A percentile compares a stretch with the other conserved stretches of the same genome.
Evolutionary conservation across 208 protist species (phyloP).

Genomic region (Acanthamoeba castellanii): DNA sequence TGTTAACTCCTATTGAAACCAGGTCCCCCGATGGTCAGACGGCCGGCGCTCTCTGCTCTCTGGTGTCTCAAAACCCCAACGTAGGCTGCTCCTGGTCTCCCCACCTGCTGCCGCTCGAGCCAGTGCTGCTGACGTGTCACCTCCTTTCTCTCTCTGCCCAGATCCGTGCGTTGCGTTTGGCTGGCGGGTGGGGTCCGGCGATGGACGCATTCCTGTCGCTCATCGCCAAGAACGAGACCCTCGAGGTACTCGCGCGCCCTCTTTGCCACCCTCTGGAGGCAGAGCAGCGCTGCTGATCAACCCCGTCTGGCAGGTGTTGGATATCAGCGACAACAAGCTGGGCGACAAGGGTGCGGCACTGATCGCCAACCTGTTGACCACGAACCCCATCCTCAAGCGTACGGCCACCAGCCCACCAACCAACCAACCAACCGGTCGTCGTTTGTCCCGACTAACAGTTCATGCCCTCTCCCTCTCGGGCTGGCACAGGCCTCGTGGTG

Average conservation of each 20-base stretch:
- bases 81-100: not conserved
- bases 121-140: not conserved
- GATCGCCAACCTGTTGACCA: slow-evolving; percentile 12
- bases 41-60: not conserved
- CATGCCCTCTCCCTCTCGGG: too few species aligned
- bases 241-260: not conserved
- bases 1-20: not conserved
- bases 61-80: not conserved
- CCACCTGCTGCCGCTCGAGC: not conserved
- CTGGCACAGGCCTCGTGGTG: not conserved
- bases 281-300: not conserved
- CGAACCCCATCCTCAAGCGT: slow-evolving; percentile 6
- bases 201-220: not conserved
- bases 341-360: not conserved
- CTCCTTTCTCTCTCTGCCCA: not conserved
- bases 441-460: not conserved
- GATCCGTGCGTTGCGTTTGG: slow-evolving; percentile 12
- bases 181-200: not conserved
- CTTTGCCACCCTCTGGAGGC: not conserved
- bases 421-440: too few species aligned
- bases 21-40: not conserved
- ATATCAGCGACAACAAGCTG: slow-evolving; percentile 37
- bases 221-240: slow-evolving; percentile 34
- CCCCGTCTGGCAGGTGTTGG: not conserved
- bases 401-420: not conserved